Evolutionary conservation across 2,329 filamentous ascomycete species (phyloP).

Genomic region (Colletotrichum eremochloae): DNA sequence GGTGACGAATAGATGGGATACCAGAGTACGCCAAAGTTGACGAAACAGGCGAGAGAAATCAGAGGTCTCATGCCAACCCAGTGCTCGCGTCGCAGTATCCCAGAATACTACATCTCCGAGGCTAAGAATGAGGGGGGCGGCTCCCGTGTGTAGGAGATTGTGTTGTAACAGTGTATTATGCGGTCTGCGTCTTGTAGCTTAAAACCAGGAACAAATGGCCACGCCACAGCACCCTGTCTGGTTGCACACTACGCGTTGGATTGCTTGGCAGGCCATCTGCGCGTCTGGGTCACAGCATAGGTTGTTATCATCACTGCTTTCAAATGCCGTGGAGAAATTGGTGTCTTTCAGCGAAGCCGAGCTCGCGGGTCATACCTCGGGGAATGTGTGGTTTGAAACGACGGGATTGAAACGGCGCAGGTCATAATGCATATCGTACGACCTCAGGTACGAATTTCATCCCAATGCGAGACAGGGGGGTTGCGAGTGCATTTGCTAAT

Average conservation of each 20-base stretch:
- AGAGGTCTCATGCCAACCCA: background rate
- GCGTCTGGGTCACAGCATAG: background rate
- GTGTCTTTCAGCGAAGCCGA: background rate
- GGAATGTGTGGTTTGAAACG: slow-evolving; percentile 36
- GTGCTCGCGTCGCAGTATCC: background rate
- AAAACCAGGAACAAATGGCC: slow-evolving; percentile 6
- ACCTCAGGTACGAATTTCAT: slow-evolving; percentile 28
- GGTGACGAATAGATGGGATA: slow-evolving; percentile 20
- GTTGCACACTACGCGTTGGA: background rate
- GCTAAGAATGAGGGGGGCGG: slow-evolving; percentile 11
- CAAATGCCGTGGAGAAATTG: slow-evolving; percentile 11
- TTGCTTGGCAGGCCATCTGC: background rate
- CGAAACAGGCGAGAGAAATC: background rate
- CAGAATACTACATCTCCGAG: background rate
- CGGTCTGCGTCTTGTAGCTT: slow-evolving; percentile 17
- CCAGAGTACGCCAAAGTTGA: background rate
- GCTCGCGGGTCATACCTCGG: slow-evolving; percentile 27
- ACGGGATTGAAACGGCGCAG: slow-evolving; percentile 38
- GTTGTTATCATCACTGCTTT: background rate
- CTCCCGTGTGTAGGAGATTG: background rate
- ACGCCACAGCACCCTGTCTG: background rate
- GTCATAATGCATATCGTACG: slow-evolving; percentile 11
- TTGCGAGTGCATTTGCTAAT: slow-evolving; percentile 5
- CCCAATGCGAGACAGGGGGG: slow-evolving; percentile 37
- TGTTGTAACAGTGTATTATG: background rate